Percentiles rank a stretch among this genome's conserved stretches.
phyloP scores from a whole-genome alignment of 441 rosid genomes.

The Adansonia rubrostipa region DNA sequence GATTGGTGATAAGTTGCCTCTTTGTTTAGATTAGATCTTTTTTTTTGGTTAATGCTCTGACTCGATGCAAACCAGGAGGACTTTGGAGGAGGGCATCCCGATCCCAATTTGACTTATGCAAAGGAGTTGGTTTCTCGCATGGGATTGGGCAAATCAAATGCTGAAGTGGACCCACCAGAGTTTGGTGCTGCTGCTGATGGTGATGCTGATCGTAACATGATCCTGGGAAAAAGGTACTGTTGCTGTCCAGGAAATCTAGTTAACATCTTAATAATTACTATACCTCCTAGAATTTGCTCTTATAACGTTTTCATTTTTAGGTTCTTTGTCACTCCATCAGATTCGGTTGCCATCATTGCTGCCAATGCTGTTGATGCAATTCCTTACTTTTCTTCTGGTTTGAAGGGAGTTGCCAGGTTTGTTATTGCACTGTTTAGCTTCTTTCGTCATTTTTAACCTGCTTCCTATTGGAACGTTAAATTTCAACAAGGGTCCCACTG shows the following conservation, averaged over 20 bases:
- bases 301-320: slow-evolving; percentile 40
- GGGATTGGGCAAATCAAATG: slow-evolving; percentile 85
- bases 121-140: slow-evolving; percentile 92
- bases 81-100: slow-evolving; percentile 99
- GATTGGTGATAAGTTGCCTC: slow-evolving; percentile 14
- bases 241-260: slow-evolving; percentile 5
- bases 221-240: slow-evolving; percentile 91
- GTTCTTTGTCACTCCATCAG: slow-evolving; percentile 99
- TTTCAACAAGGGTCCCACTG: not conserved
- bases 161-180: slow-evolving; percentile 76
- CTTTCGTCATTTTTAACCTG: slow-evolving; percentile 20
- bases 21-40: not conserved
- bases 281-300: slow-evolving; percentile 9
- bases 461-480: not conserved
- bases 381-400: slow-evolving; percentile 90
- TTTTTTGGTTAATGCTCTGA: slow-evolving; percentile 24
- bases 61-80: slow-evolving; percentile 66
- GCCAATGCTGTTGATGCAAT: slow-evolving; percentile 91
- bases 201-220: slow-evolving; percentile 99
- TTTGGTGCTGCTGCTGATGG: slow-evolving; percentile 99
- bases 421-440: slow-evolving; percentile 23
- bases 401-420: slow-evolving; percentile 99
- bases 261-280: not conserved
- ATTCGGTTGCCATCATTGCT: slow-evolving; percentile 96
- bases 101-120: slow-evolving; percentile 97